Evolutionary conservation across 768 basidiomycete genomes (phyloP), one percentile per base, ranked within the genome.

Genomic region (Lentinula aciculospora): DNA sequence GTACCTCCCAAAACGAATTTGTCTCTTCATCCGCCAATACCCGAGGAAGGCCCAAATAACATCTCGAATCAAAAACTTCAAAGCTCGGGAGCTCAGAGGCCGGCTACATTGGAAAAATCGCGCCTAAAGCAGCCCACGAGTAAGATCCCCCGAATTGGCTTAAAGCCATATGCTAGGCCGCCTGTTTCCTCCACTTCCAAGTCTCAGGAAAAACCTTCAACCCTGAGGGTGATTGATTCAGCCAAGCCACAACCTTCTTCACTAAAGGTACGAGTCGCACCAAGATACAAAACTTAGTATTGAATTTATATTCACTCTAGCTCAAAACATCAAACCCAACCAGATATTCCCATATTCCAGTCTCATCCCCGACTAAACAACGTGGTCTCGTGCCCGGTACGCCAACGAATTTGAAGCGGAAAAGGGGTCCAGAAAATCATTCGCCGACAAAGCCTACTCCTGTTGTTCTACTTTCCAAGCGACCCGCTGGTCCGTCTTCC

Each of bases 101-200:
- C 58, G 15, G 59, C 56, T 29, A 46, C 63, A 63, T 64, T 29
- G 65, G 68, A 36, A 53, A 80, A 77, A 56, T 81, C 81, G 17
- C 74, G 60, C 45, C 64, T 85, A 53, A 82, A 77, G 63, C 81
- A 84, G 60, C 68, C 73, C 7, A 76, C 73, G 0, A 84, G 85
- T 67, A 76, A 76, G 66, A 87, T 87, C 63, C 85, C 85, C 17
- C 76, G 85, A 58, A 81, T 83, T 40, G 77, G 76, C 34, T 68
- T 67, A 25, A 86, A 85, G 55, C 85, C 84, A 2, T 87, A 86
- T 67, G 69, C 77, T 29, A 75, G 81, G 58, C 74, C 74, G 3
- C 10, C 32, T 50, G 45, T 61, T 21, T 58, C 60, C 37, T 61
- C 57, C n/a, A 21, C 32, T 32, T 49, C 48, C 28, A 51, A 37